Base-by-base conservation (phyloP, 805 yeast genomes). In the Jamesozyma spencerorum region DNA sequence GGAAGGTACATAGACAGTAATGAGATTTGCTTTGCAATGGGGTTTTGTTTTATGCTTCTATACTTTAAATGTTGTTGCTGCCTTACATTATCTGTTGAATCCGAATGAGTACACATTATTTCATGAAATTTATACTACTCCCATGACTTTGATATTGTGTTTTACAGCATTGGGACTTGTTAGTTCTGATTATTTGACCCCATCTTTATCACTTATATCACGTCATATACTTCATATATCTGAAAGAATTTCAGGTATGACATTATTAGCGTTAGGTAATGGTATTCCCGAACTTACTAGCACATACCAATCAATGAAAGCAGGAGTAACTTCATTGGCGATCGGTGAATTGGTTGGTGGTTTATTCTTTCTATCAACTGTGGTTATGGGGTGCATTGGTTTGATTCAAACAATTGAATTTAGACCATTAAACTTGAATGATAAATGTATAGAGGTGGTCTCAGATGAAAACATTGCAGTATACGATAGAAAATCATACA, bases 281-380 rank as follows among this genome's bases (percentile, higher is more conserved):
- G 94, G 95, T 3, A 72, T 94, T 0, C 95, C 97, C 0, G 98
- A 90, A 58, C 77, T 90, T 3, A 72, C 87, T 29, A 75, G 90
- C 36, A 86, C 95, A 0, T 85, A 78, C 56, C 79, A 81, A 37
- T 95, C 97, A 3, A 74, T 92, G 76, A 69, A 71, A 11, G 63
- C 77, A 1, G 79, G 75, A n/a, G 75, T 85, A 1, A 76, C 81
- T 0, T 73, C 85, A 0, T 65, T 90, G 55, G 97, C 97, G 0
- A 63, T 90, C 5, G 92, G 96, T 1, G 97, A 88, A 57, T 66
- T 90, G n/a, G 62, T 87, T 26, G 97, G 98, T 1, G 92, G 96
- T 2, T 84, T 94, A 0, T 75, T 83, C 34, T 87, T 92, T 54
- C 76, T 88, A 14, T 70, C 83, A 2, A 77, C 90, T 1, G 81